Evolutionary conservation across 306 rosid genomes (phyloP), one percentile per base, ranked within the genome.

Genomic region (Boehmeria nivea): DNA sequence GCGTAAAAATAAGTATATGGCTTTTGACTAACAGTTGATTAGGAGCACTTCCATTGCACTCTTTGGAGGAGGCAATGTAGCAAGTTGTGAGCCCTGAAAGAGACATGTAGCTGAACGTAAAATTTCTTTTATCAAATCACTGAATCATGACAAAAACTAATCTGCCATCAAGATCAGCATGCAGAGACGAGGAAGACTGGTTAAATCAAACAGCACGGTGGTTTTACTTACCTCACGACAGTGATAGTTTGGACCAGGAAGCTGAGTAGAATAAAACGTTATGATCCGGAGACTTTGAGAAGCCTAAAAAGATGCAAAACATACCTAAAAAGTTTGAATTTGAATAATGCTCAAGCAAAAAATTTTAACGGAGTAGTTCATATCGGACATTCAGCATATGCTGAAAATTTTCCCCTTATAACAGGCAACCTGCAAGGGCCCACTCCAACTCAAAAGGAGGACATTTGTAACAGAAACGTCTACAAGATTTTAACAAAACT

Each of bases 221-320:
- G 22, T 54, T 60, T 8, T 16, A 24, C 16, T 54, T 73, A 86
- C 97, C 90, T 67, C 80, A 1, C 90, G 83, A 71, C 94, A 83
- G 57, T 89, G 94, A 49, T 83, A 86, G 67, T 82, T 86, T 62
- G 95, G 97, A 72, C 95, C 97, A 58, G 90, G 94, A 78, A 89
- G 95, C 61, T 83, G 94, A 17, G 97, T 89, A 8, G 97, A 82
- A 67, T 86, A 81, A 62, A 89, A 83, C 22, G 94, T 79, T 51
- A 89, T 20, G 54, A 86, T 68, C 46, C 94, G 97, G 49, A 89
- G 90, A 72, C 66, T 3, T 72, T 86, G 97, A 74, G 73, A 89
- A 57, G 68, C 83, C 97, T 86, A 74, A 51, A 58, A 26, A 51
- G 46, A 49, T 42, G 59, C n/a, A 45, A 21, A 20, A 54, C 11